Evolutionary conservation across 371 early-diverging fungal species (phyloP).

Genomic region (Globomyces sp.): DNA sequence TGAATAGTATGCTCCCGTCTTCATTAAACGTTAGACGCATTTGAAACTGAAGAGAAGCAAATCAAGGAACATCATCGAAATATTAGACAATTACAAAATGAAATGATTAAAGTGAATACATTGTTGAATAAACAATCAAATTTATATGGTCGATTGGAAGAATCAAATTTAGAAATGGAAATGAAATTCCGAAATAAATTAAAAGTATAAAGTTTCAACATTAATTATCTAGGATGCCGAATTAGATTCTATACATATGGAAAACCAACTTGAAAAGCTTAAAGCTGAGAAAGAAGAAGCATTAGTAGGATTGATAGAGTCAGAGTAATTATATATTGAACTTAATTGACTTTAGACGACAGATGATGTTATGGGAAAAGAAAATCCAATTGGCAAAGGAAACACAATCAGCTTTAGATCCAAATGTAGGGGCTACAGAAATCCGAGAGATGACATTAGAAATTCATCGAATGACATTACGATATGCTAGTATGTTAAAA

Average conservation of each 20-base stretch:
- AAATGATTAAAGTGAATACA: constrained; percentile 57
- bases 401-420: constrained; percentile 59
- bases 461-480: constrained; percentile 60
- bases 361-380: constrained; percentile 64
- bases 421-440: constrained; percentile 56
- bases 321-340: constrained; percentile 43
- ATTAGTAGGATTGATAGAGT: constrained; percentile 50
- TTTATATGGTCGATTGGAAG: constrained; percentile 45
- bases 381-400: constrained; percentile 62
- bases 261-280: constrained; percentile 43
- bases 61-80: constrained; percentile 48
- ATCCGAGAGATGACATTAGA: constrained; percentile 56
- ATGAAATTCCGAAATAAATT: constrained; percentile 51
- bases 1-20: constrained; percentile 39
- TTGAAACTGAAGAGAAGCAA: constrained; percentile 52
- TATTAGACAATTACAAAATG: constrained; percentile 50
- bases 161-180: constrained; percentile 53
- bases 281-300: constrained; percentile 46
- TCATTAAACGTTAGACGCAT: constrained; percentile 32
- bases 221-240: constrained; percentile 33
- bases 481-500: constrained; percentile 51
- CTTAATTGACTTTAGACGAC: constrained; percentile 40
- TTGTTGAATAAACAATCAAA: constrained; percentile 46
- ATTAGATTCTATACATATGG: constrained; percentile 46
- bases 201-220: constrained; percentile 23